Base-by-base conservation (phyloP, 2,329 filamentous ascomycete genomes). In the Fusarium beomiforme region DNA sequence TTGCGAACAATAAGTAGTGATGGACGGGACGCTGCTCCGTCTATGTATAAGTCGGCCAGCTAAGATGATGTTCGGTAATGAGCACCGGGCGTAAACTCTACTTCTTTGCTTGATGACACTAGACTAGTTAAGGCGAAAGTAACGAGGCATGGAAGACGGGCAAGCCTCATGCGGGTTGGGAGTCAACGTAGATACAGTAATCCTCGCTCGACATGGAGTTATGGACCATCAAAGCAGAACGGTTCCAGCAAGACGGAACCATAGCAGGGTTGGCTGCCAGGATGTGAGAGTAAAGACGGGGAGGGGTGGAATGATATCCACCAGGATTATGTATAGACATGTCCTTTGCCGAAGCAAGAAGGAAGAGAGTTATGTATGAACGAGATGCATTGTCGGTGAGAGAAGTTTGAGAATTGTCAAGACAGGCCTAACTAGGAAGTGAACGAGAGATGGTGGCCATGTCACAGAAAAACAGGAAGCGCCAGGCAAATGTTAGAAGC, bases 111-210 rank as follows among this genome's bases (percentile, higher is more conserved):
- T 71, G 61, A 71, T 60, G 67, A 44, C 71, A 76, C 75, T 78
- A 77, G 66, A 44, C 76, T 77, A 58, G 57, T 77, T 77, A 70
- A 60, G 76, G 76, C 46, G 73, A 77, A 77, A 77, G 75, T 77
- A 75, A 77, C 76, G 76, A 77, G 73, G 54, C 58, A 64, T 66
- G 63, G 65, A 58, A 65, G 72, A 72, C 46, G 58, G 67, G 63
- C 67, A 68, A 71, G 67, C 58, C 65, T 60, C 47, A 75, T 69
- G 69, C 55, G 43, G 67, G 69, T 60, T 65, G 59, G 59, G 46
- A 73, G 55, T 59, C 62, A 70, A 56, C 62, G 65, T 26, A 47
- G 44, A 24, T 33, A 37, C 17, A 51, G 39, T 65, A 71, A 63
- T 54, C 56, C 67, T 73, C 59, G 59, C 62, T 75, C 58, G 50